Percentiles rank a stretch among this genome's conserved stretches.
These are phyloP conservation scores for Climacium dendroides DNA, from an alignment of 225 moss, liverwort and hornwort genomes.

Conservation along the genomic window DNA sequence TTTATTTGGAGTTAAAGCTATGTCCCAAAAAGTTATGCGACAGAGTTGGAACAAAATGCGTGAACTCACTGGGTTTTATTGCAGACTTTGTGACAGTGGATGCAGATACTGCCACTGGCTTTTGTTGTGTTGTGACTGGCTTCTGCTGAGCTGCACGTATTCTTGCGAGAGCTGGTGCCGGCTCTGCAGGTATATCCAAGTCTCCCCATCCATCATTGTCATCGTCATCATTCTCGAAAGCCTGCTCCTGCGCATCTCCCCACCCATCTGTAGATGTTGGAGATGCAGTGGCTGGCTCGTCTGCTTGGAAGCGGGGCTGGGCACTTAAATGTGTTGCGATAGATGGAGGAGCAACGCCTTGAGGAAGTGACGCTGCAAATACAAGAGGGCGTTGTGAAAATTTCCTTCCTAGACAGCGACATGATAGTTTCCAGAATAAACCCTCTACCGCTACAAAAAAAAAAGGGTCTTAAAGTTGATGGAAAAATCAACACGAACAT, in stretches of 20 bases:
- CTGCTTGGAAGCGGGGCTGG: slow-evolving; percentile 31
- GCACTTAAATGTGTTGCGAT: slow-evolving; percentile 20
- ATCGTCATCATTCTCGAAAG: slow-evolving; percentile 36
- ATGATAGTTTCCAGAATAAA: neutral
- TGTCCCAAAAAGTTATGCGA: neutral
- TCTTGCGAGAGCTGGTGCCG: slow-evolving; percentile 54
- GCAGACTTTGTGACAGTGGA: slow-evolving; percentile 26
- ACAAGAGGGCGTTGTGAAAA: neutral
- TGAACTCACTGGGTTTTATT: slow-evolving; percentile 44
- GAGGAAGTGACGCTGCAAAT: slow-evolving; percentile 23
- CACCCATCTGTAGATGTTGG: slow-evolving; percentile 77
- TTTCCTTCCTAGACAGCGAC: neutral
- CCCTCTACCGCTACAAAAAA: neutral
- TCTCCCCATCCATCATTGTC: slow-evolving; percentile 91
- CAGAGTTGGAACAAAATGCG: neutral
- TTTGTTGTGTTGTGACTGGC: slow-evolving; percentile 56
- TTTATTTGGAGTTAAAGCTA: neutral
- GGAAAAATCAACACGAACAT: neutral
- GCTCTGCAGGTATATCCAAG: slow-evolving; percentile 55
- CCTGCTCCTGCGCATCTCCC: slow-evolving; percentile 63
- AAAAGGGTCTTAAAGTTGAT: neutral
- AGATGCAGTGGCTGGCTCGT: slow-evolving; percentile 42
- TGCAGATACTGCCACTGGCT: slow-evolving; percentile 33
- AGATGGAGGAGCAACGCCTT: slow-evolving; percentile 32
- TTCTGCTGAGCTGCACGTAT: slow-evolving; percentile 83